Percentiles rank a stretch among this genome's conserved stretches.
Conservation (phyloP, 2,329 filamentous ascomycete species). For the Plectosphaerella cucumerina region DNA sequence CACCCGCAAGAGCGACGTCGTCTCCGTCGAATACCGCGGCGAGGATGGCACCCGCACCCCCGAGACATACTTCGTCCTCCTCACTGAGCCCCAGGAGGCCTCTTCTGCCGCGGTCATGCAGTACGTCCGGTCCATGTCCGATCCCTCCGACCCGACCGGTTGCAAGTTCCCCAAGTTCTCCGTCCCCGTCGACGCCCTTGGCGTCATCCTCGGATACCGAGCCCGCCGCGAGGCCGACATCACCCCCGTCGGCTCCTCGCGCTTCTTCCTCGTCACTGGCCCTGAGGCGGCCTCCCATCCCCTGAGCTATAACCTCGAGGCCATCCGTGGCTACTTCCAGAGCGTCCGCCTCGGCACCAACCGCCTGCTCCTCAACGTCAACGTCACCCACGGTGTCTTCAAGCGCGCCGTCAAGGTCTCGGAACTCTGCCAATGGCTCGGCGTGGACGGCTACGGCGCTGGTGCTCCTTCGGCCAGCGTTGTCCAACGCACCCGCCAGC, state of each 20-base stretch:
- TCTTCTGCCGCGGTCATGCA: constrained; percentile 34
- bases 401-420: constrained; percentile 30
- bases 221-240: constrained; percentile 22
- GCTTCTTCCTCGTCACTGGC: constrained; percentile 42
- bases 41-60: constrained; percentile 22
- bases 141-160: constrained; percentile 26
- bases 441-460: constrained; percentile 7
- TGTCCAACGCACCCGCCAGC: constrained; percentile 6
- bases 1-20: constrained; percentile 22
- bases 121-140: constrained; percentile 39
- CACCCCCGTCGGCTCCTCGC: constrained; percentile 39
- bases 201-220: constrained; percentile 43
- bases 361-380: constrained; percentile 49
- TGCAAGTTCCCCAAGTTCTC: constrained; percentile 43
- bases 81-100: constrained; percentile 34
- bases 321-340: constrained; percentile 52
- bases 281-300: constrained; percentile 17
- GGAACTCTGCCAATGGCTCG: constrained; percentile 9
- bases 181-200: constrained; percentile 46
- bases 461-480: not conserved
- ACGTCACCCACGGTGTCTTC: constrained; percentile 52
- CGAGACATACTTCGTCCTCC: constrained; percentile 34
- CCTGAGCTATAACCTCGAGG: constrained; percentile 28
- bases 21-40: constrained; percentile 28
- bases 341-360: constrained; percentile 50